Percentiles rank a stretch among this genome's conserved stretches.
These are phyloP conservation scores for Sugiyamaella neomexicana DNA, from an alignment of 1,139 yeast genomes.

Conservation along the genomic window DNA sequence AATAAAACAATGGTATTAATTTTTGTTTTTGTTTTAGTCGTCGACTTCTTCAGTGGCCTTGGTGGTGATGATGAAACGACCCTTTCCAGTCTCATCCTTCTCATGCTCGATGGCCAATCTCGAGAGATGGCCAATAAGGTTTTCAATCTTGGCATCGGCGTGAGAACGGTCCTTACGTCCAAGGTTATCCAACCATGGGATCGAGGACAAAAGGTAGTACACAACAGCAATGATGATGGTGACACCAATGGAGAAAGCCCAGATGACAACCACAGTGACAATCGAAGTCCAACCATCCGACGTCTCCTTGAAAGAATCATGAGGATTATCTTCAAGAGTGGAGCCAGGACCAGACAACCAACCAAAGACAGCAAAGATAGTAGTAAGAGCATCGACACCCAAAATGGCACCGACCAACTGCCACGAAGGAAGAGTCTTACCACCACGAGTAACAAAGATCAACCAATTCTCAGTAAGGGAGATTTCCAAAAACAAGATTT, in stretches of 20 bases:
- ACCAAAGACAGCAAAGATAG: constrained; percentile 90
- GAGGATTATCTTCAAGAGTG: constrained; percentile 32
- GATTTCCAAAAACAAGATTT: constrained; percentile 88
- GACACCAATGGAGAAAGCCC: constrained; percentile 95
- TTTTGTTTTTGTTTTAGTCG: constrained; percentile 20
- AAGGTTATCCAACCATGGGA: constrained; percentile 37
- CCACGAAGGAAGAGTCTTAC: constrained; percentile 99
- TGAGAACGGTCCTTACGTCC: constrained; percentile 39
- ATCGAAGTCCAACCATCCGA: constrained; percentile 91
- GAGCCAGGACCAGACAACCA: constrained; percentile 72
- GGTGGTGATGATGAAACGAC: constrained; percentile 39
- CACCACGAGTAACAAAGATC: constrained; percentile 94
- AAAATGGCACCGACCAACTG: constrained; percentile 92
- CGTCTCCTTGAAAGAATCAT: constrained; percentile 37
- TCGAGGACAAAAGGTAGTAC: constrained; percentile 68
- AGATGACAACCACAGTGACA: constrained; percentile 89
- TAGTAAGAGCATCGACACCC: constrained; percentile 83
- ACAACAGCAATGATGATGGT: constrained; percentile 97
- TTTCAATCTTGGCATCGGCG: constrained; percentile 40
- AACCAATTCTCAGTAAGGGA: constrained; percentile 95
- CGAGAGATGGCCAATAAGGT: constrained; percentile 41
- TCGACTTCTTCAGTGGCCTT: constrained; percentile 43
- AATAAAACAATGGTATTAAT: constrained; percentile 7
- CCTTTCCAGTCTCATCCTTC: constrained; percentile 36
- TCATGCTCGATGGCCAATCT: constrained; percentile 43